phyloP scores from a whole-genome alignment of 1,284 basidiomycete genomes.

The Ustilago trichophora region DNA sequence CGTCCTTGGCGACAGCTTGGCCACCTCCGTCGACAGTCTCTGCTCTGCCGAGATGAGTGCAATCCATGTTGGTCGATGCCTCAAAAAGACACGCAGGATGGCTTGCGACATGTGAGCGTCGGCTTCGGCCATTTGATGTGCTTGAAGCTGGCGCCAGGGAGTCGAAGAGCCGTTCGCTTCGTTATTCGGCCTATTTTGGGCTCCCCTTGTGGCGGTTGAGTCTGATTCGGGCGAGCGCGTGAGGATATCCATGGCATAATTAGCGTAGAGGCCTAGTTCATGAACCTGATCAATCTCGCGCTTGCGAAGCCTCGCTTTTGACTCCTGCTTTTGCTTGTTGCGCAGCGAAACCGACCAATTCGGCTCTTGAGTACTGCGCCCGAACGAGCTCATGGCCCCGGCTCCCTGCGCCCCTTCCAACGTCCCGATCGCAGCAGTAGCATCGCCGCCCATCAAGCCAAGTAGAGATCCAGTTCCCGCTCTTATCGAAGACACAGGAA shows the following conservation, averaged over 20 bases:
- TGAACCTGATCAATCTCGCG: slow-evolving; percentile 43
- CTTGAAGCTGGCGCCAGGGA: slow-evolving; percentile 3
- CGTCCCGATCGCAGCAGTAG: not conserved
- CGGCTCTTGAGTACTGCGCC: slow-evolving; percentile 8
- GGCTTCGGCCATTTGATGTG: slow-evolving; percentile 8
- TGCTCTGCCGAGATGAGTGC: slow-evolving; percentile 39
- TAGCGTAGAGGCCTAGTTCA: slow-evolving; percentile 26
- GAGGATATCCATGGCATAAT: slow-evolving; percentile 6
- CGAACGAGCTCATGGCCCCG: not conserved
- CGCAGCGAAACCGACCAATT: slow-evolving; percentile 27
- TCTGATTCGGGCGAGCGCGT: not conserved
- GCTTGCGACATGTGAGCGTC: slow-evolving; percentile 11
- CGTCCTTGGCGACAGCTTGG: slow-evolving; percentile 13
- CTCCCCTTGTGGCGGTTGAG: not conserved
- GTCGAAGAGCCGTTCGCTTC: not conserved
- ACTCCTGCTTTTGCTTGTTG: slow-evolving; percentile 45
- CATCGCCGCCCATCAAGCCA: not conserved
- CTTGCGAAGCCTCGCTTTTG: slow-evolving; percentile 34
- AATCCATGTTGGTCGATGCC: slow-evolving; percentile 23
- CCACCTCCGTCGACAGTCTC: slow-evolving; percentile 23
- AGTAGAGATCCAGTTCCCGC: not conserved
- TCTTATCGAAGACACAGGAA: not conserved
- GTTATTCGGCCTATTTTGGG: not conserved
- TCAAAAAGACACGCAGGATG: slow-evolving; percentile 21
- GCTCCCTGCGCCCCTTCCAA: not conserved